These are phyloP conservation scores for Teratosphaeria epicoccoides DNA, from an alignment of 2,329 filamentous ascomycete genomes.

Conservation along the genomic window DNA sequence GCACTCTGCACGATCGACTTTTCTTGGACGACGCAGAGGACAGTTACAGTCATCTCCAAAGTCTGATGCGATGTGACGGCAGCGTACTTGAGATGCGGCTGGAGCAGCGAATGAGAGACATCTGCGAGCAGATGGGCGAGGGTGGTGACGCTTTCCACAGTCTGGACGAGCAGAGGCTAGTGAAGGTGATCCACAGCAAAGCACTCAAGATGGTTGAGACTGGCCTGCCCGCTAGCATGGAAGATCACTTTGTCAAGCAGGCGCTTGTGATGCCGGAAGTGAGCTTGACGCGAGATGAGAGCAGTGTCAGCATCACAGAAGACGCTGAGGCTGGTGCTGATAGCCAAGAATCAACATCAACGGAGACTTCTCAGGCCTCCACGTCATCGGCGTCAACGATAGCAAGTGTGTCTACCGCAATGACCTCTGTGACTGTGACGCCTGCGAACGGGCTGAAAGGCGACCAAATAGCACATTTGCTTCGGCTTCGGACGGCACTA, in stretches of 20 bases:
- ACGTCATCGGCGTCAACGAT: constrained; percentile 11
- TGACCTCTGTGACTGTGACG: constrained; percentile 19
- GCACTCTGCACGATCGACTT: constrained; percentile 52
- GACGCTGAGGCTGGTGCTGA: constrained; percentile 12
- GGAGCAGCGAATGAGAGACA: constrained; percentile 47
- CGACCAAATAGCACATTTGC: constrained; percentile 41
- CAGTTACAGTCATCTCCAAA: constrained; percentile 47
- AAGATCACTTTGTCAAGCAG: constrained; percentile 71
- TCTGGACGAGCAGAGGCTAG: constrained; percentile 61
- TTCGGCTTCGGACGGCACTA: constrained; percentile 54
- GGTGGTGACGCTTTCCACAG: constrained; percentile 87
- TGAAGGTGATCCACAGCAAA: constrained; percentile 56
- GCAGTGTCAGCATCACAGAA: constrained; percentile 23
- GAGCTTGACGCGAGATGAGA: constrained; percentile 52
- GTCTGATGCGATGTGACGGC: constrained; percentile 35
- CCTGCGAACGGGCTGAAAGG: neutral
- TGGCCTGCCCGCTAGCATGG: constrained; percentile 67
- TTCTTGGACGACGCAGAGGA: constrained; percentile 23
- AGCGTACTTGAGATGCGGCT: constrained; percentile 35
- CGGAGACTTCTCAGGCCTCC: constrained; percentile 9
- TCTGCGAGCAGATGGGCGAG: constrained; percentile 83
- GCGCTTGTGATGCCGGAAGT: constrained; percentile 66
- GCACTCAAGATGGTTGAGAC: constrained; percentile 55
- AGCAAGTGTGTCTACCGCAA: constrained; percentile 13
- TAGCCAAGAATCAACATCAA: constrained; percentile 2